These are phyloP conservation scores for Amaranthus hypochondriacus DNA, from an alignment of 148 eudicot genomes.

Conservation along the genomic window DNA sequence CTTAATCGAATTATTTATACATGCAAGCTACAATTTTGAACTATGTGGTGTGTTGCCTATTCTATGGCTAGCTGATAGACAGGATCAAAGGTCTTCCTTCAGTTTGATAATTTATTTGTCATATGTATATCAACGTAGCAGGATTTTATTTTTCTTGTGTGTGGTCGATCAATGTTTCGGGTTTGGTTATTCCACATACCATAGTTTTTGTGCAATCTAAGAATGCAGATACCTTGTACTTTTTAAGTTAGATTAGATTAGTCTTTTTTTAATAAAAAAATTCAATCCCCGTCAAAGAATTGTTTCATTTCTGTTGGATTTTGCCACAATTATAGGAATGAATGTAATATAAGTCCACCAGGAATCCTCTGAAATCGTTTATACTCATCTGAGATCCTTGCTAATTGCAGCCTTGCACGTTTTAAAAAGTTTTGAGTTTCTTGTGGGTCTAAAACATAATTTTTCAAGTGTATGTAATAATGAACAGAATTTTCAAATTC, in stretches of 20 bases:
- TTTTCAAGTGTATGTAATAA: too few relatives aligned
- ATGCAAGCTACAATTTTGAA: not conserved
- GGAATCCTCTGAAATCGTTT: not conserved
- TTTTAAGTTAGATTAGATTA: not conserved
- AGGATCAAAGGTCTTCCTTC: constrained; percentile 1
- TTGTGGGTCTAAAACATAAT: not conserved
- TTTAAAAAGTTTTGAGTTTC: not conserved
- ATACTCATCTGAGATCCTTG: too few relatives aligned
- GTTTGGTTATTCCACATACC: constrained; percentile 1
- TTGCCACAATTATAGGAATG: not conserved
- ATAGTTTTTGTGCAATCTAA: not conserved
- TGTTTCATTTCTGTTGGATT: not conserved
- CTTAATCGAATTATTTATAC: not conserved
- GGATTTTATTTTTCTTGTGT: constrained; percentile 6
- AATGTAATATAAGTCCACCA: not conserved
- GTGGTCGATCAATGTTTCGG: not conserved
- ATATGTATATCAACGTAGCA: constrained; percentile 5
- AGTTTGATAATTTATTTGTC: not conserved
- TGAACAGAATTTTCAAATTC: too few relatives aligned
- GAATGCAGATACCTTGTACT: constrained; percentile 8
- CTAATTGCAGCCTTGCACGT: not conserved
- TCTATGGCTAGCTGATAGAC: constrained; percentile 13
- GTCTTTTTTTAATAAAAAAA: not conserved
- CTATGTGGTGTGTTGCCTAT: constrained; percentile 9
- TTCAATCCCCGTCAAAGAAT: not conserved